A percentile compares a stretch with the other conserved stretches of the same genome.
These are phyloP conservation scores for Chionographis japonica DNA, from an alignment of 106 monocot species.

Conservation along the genomic window DNA sequence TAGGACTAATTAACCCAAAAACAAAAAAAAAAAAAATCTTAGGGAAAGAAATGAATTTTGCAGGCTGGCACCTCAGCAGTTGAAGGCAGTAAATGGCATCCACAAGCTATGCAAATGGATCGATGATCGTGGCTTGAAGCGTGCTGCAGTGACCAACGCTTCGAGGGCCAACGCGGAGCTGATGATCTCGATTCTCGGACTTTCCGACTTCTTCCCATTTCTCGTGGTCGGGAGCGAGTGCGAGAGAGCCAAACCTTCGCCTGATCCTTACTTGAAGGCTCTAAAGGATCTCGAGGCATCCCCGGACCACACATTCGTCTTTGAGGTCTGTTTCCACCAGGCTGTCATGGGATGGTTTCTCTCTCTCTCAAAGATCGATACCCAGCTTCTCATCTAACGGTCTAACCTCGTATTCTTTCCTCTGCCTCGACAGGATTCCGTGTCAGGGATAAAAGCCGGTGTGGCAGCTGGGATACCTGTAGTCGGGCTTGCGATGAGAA, in stretches of 20 bases:
- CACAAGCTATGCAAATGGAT: slow-evolving; percentile 70
- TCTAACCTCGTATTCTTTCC: background rate
- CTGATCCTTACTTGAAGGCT: slow-evolving; percentile 77
- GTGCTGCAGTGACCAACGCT: slow-evolving; percentile 83
- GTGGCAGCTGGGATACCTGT: slow-evolving; percentile 70
- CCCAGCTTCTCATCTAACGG: background rate
- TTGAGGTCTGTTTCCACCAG: slow-evolving; percentile 49
- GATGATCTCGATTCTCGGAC: slow-evolving; percentile 72
- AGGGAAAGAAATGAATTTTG: background rate
- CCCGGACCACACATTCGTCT: slow-evolving; percentile 60
- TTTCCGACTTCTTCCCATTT: slow-evolving; percentile 68
- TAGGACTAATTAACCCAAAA: no score
- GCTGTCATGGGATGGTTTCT: background rate
- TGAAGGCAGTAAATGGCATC: slow-evolving; percentile 60
- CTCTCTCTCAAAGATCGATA: no score
- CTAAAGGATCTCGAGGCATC: slow-evolving; percentile 50
- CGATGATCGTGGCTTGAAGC: slow-evolving; percentile 51
- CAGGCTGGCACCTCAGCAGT: slow-evolving; percentile 52
- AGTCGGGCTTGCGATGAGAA: slow-evolving; percentile 55
- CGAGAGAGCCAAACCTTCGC: slow-evolving; percentile 66
- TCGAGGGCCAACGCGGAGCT: slow-evolving; percentile 78
- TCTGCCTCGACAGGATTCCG: slow-evolving; percentile 43
- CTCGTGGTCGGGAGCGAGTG: slow-evolving; percentile 73
- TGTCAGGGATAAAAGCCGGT: slow-evolving; percentile 58
- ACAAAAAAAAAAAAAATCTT: background rate